Percentiles rank a stretch among this genome's conserved stretches.
Evolutionary conservation across 176 grass and related monocot species (phyloP).

Genomic region (Thalia dealbata): DNA sequence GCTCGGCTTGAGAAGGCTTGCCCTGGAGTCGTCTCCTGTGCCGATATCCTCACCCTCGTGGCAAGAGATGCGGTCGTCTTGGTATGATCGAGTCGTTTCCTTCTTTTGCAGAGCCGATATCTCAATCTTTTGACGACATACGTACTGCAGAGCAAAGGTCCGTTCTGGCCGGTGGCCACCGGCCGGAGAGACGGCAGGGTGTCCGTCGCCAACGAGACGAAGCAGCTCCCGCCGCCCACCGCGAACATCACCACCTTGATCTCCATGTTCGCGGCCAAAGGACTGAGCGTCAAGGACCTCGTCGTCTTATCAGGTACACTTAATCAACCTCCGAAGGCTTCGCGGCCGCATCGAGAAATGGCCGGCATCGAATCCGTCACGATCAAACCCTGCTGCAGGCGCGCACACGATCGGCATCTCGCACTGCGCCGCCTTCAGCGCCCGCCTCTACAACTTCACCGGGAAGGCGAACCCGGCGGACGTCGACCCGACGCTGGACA

Average conservation of each 20-base stretch:
- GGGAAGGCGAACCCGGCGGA: conserved; percentile 42
- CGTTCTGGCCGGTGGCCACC: conserved; percentile 50
- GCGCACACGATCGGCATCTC: conserved; percentile 77
- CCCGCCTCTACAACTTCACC: conserved; percentile 84
- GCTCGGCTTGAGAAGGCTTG: conserved; percentile 57
- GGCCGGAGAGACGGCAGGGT: conserved; percentile 58
- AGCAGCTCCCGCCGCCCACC: conserved; percentile 44
- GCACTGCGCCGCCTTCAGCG: conserved; percentile 45
- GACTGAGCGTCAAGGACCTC: conserved; percentile 68
- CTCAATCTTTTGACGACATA: background rate
- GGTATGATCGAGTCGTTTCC: conserved; percentile 28
- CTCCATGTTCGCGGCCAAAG: conserved; percentile 41
- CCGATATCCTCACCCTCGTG: conserved; percentile 57
- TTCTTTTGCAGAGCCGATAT: too few species aligned
- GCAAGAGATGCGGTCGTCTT: conserved; percentile 66
- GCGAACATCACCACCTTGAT: conserved; percentile 48
- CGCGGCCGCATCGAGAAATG: too few species aligned
- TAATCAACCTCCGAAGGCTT: background rate
- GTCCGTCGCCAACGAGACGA: conserved; percentile 44
- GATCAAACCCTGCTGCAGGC: conserved; percentile 24
- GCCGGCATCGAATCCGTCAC: too few species aligned
- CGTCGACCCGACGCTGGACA: conserved; percentile 36
- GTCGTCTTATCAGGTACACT: conserved; percentile 66
- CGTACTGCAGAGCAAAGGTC: conserved; percentile 62
- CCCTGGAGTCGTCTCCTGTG: conserved; percentile 68